phyloP scores from a whole-genome alignment of 805 yeast genomes.

The Danielia reshetovae region DNA sequence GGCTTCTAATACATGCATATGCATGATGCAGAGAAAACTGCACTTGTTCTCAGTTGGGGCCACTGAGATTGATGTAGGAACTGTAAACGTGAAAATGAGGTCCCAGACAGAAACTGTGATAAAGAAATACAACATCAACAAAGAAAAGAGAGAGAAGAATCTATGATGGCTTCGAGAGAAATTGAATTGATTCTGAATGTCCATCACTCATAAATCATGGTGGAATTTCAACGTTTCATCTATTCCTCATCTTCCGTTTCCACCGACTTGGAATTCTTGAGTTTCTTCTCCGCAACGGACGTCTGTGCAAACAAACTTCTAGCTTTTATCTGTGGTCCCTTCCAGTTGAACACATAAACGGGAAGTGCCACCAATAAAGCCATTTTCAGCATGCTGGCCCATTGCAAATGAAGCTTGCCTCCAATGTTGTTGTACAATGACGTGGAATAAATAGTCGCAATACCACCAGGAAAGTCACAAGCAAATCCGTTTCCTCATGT shows the following conservation, averaged over 20 bases:
- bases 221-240: too few relatives aligned
- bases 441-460: slow-evolving; percentile 34
- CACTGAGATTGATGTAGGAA: too few relatives aligned
- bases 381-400: slow-evolving; percentile 37
- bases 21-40: too few relatives aligned
- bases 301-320: slow-evolving; percentile 36
- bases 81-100: too few relatives aligned
- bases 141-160: too few relatives aligned
- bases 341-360: slow-evolving; percentile 36
- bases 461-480: slow-evolving; percentile 39
- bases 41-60: too few relatives aligned
- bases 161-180: too few relatives aligned
- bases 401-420: slow-evolving; percentile 25
- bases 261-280: slow-evolving; percentile 6
- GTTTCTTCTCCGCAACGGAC: slow-evolving; percentile 25
- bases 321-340: slow-evolving; percentile 34
- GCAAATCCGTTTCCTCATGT: slow-evolving; percentile 43
- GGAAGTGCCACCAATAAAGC: slow-evolving; percentile 33
- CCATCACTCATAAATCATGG: too few relatives aligned
- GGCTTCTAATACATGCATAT: too few relatives aligned
- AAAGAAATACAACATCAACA: too few relatives aligned
- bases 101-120: too few relatives aligned
- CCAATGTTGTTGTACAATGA: slow-evolving; percentile 36
- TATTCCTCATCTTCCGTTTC: slow-evolving; percentile 7
- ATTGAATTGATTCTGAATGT: too few relatives aligned